Percentiles rank a stretch among this genome's conserved stretches.
Evolutionary conservation across 768 basidiomycete species (phyloP).

Genomic region (Rickenella mellea): DNA sequence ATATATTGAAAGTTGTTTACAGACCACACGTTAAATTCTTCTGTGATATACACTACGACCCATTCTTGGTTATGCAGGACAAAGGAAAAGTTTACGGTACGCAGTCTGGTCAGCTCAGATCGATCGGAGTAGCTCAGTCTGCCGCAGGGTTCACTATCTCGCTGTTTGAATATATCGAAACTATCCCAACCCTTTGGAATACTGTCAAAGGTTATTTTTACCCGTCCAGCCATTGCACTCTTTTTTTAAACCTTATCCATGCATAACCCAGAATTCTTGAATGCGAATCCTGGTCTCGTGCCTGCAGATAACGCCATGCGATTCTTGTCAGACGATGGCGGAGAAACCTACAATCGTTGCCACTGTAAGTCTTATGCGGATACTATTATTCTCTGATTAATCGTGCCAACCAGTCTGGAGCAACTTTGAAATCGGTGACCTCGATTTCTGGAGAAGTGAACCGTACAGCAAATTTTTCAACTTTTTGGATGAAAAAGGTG

Average conservation of each 20-base stretch:
- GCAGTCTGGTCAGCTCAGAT: neutral
- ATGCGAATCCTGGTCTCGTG: conserved; percentile 36
- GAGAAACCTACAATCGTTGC: conserved; percentile 48
- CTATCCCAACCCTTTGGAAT: conserved; percentile 76
- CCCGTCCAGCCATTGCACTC: neutral
- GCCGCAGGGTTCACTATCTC: conserved; percentile 63
- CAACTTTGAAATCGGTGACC: conserved; percentile 85
- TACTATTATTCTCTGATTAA: conserved; percentile 1
- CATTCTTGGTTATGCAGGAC: conserved; percentile 74
- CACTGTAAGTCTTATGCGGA: conserved; percentile 30
- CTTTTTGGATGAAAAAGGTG: conserved; percentile 67
- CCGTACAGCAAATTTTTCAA: conserved; percentile 81
- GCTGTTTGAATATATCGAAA: conserved; percentile 67
- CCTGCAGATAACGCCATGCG: conserved; percentile 40
- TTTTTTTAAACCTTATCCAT: too few species aligned
- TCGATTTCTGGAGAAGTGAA: conserved; percentile 79
- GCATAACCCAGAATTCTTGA: conserved; percentile 37
- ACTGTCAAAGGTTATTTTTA: conserved; percentile 69
- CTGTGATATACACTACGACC: conserved; percentile 71
- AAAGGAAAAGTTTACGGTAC: conserved; percentile 77
- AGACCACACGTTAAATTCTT: conserved; percentile 75
- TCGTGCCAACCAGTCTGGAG: conserved; percentile 63
- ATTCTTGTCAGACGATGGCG: conserved; percentile 49
- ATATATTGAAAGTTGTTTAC: conserved; percentile 6
- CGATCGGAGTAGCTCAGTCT: neutral